Evolutionary conservation across 148 eudicot species (phyloP).

Genomic region (Rhododendron williamsianum): DNA sequence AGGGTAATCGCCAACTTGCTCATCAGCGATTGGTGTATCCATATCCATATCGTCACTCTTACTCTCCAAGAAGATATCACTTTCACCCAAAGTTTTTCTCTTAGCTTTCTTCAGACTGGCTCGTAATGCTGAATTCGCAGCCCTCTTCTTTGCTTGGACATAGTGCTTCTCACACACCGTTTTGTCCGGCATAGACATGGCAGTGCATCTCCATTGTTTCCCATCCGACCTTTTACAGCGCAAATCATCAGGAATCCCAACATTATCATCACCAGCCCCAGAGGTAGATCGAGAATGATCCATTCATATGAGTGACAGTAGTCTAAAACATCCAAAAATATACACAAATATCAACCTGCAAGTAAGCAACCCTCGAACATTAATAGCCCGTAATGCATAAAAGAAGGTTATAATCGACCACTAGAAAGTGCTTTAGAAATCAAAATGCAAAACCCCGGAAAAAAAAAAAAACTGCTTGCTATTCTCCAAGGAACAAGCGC

Average conservation of each 20-base stretch:
- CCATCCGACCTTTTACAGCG: conserved; percentile 97
- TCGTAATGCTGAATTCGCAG: conserved; percentile 85
- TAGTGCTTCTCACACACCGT: conserved; percentile 97
- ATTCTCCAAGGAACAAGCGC: background rate
- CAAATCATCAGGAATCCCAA: conserved; percentile 85
- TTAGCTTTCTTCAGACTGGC: conserved; percentile 78
- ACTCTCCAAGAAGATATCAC: conserved; percentile 60
- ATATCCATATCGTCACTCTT: conserved; percentile 80
- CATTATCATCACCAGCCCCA: conserved; percentile 57
- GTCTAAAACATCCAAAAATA: background rate
- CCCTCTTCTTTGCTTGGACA: conserved; percentile 96
- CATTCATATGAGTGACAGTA: conserved; percentile 25
- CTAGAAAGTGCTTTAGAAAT: background rate
- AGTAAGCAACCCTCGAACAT: background rate
- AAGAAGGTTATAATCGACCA: background rate
- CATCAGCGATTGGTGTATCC: conserved; percentile 42
- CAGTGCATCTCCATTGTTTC: conserved; percentile 98
- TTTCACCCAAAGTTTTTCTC: conserved; percentile 55
- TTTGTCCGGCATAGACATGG: conserved; percentile 96
- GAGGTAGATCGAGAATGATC: conserved; percentile 39
- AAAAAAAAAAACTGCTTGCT: background rate
- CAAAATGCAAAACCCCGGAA: background rate
- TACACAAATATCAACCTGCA: conserved; percentile 13
- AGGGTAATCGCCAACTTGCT: conserved; percentile 40
- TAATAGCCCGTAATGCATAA: background rate